Evolutionary conservation across 306 rosid species (phyloP).

Genomic region (Glycyrrhiza uralensis): DNA sequence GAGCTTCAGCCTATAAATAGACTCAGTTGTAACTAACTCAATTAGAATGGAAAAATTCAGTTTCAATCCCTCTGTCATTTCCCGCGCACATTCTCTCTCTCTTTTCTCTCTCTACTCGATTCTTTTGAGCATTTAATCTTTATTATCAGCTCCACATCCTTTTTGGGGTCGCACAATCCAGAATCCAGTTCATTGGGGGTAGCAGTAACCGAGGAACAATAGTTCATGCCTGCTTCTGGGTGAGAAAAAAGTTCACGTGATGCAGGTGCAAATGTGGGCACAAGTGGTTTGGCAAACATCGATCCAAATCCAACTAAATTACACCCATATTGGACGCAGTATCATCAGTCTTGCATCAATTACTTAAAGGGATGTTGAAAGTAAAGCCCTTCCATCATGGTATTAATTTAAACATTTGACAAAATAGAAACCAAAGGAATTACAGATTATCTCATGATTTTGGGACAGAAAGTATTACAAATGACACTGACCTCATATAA

Average conservation of each 20-base stretch:
- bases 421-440: not conserved
- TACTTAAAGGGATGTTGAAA: not conserved
- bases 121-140: too few relatives aligned
- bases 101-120: too few relatives aligned
- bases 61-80: too few relatives aligned
- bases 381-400: not conserved
- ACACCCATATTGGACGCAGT: constrained; percentile 11
- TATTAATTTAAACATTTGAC: not conserved
- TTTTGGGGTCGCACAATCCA: not conserved
- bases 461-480: not conserved
- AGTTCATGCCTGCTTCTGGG: not conserved
- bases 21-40: too few relatives aligned
- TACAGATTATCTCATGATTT: not conserved
- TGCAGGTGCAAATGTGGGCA: not conserved
- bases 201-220: not conserved
- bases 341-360: constrained; percentile 10
- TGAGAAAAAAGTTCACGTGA: not conserved
- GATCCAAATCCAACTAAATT: not conserved
- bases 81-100: too few relatives aligned
- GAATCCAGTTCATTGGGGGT: not conserved
- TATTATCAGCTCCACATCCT: not conserved
- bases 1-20: too few relatives aligned
- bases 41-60: too few relatives aligned
- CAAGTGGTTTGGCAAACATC: not conserved
- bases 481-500: not conserved